A percentile compares a stretch with the other conserved stretches of the same genome.
Conservation (phyloP, 768 basidiomycete species). For the Hygrocybe coccinea region DNA sequence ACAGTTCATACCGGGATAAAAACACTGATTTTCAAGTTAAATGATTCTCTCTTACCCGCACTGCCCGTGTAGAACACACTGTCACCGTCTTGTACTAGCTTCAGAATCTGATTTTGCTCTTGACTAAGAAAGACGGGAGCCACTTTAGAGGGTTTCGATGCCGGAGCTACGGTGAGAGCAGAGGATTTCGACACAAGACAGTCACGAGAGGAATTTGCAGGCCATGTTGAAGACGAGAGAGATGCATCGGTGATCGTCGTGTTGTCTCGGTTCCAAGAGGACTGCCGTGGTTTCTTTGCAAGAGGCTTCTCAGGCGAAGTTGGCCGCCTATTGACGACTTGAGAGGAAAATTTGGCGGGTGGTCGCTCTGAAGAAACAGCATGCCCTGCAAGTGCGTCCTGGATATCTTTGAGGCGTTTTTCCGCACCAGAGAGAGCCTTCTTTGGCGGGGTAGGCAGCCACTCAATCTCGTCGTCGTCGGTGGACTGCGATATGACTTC, state of each 20-base stretch:
- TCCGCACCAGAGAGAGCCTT: constrained; percentile 26
- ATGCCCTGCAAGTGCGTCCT: constrained; percentile 45
- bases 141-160: constrained; percentile 28
- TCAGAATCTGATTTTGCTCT: constrained; percentile 82
- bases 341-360: constrained; percentile 22
- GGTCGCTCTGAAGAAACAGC: constrained; percentile 2
- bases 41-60: constrained; percentile 61
- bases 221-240: neutral
- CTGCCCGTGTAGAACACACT: constrained; percentile 96
- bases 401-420: constrained; percentile 52
- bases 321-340: constrained; percentile 35
- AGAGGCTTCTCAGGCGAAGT: constrained; percentile 29
- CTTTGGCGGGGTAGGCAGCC: constrained; percentile 34
- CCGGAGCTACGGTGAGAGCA: constrained; percentile 8
- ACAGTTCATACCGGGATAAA: constrained; percentile 7
- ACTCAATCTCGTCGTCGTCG: constrained; percentile 19
- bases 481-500: constrained; percentile 38
- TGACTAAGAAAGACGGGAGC: constrained; percentile 62
- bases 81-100: constrained; percentile 63
- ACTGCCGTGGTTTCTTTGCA: constrained; percentile 50
- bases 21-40: constrained; percentile 18
- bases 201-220: neutral
- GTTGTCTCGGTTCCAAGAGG: constrained; percentile 45
- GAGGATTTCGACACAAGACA: constrained; percentile 8
- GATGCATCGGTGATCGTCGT: neutral